Percentiles rank a stretch among this genome's conserved stretches.
phyloP scores from a whole-genome alignment of 2,329 filamentous ascomycete species.

The Rasamsonia emersonii region DNA sequence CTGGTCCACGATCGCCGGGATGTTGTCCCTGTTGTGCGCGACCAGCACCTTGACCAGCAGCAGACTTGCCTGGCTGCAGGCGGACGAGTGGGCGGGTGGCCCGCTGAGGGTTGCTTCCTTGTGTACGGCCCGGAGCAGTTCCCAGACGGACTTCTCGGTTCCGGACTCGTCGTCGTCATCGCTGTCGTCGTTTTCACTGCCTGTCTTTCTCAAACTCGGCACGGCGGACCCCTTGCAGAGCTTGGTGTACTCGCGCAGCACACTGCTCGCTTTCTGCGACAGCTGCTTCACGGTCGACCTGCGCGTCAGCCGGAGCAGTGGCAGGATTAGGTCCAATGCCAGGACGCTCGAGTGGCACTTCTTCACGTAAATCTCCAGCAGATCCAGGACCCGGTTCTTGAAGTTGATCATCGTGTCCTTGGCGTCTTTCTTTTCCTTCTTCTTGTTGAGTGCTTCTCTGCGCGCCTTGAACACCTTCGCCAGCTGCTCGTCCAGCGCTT shows the following conservation, averaged over 20 bases:
- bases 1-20: conserved; percentile 51
- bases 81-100: conserved; percentile 63
- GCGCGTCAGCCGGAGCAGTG: conserved; percentile 66
- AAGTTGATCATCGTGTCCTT: conserved; percentile 87
- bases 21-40: conserved; percentile 40
- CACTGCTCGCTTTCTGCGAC: conserved; percentile 60
- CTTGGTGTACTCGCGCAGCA: conserved; percentile 65
- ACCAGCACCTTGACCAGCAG: conserved; percentile 36
- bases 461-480: conserved; percentile 77
- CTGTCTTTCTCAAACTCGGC: conserved; percentile 32
- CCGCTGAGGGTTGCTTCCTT: conserved; percentile 46
- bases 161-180: conserved; percentile 2
- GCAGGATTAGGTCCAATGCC: conserved; percentile 62
- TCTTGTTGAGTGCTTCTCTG: conserved; percentile 58
- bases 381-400: conserved; percentile 85
- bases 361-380: conserved; percentile 76
- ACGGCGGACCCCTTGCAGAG: conserved; percentile 45
- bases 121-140: conserved; percentile 60
- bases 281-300: conserved; percentile 70
- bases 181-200: background rate
- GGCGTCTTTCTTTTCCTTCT: conserved; percentile 78
- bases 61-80: conserved; percentile 55
- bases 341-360: conserved; percentile 62
- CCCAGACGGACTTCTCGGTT: conserved; percentile 38
- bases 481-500: conserved; percentile 74